Conservation (phyloP, 371 early-diverging fungal genomes). For the Syncephalis fuscata region DNA sequence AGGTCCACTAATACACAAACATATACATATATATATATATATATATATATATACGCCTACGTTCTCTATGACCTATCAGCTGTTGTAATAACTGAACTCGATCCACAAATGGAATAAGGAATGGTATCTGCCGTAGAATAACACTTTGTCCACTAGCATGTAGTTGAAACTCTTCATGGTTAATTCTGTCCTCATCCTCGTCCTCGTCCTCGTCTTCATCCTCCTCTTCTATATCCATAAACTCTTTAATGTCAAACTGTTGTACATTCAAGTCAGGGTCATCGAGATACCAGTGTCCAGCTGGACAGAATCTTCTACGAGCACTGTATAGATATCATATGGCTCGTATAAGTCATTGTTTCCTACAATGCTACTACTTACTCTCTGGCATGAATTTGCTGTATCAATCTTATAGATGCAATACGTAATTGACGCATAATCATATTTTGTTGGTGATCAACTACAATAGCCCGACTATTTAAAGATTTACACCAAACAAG, state of each 20-base stretch:
- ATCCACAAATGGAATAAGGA: conserved; percentile 76
- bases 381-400: conserved; percentile 71
- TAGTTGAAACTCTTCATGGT: conserved; percentile 12
- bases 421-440: conserved; percentile 22
- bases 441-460: conserved; percentile 9
- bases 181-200: conserved; percentile 12
- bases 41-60: too few species aligned
- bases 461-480: conserved; percentile 16
- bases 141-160: conserved; percentile 17
- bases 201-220: conserved; percentile 40
- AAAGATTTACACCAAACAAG: conserved; percentile 40
- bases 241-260: conserved; percentile 44
- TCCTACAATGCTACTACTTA: conserved; percentile 13
- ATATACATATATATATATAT: too few species aligned
- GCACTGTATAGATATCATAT: not conserved
- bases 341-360: not conserved
- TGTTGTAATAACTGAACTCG: conserved; percentile 74
- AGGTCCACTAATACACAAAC: too few species aligned
- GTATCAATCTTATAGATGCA: conserved; percentile 42
- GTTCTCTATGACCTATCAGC: conserved; percentile 21
- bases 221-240: conserved; percentile 37
- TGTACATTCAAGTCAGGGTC: conserved; percentile 5
- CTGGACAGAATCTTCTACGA: conserved; percentile 8
- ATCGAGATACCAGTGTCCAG: not conserved
- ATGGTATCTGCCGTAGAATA: conserved; percentile 69